Evolutionary conservation across 1,284 basidiomycete species (phyloP).

Genomic region (Athelia sp.): DNA sequence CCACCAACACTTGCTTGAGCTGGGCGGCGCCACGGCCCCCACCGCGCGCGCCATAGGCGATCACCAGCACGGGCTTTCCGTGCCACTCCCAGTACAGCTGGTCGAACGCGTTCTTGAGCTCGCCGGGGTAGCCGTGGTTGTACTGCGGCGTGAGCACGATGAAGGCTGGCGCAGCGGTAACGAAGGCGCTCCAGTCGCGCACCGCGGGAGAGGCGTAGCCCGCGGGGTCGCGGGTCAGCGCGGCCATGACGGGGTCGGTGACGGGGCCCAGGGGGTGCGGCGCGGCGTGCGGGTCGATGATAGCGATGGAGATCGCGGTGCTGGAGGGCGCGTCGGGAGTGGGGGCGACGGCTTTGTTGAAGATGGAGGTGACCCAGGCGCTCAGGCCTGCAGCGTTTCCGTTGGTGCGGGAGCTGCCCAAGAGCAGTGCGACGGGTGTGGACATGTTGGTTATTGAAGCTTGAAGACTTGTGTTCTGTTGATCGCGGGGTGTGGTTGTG

Average conservation of each 20-base stretch:
- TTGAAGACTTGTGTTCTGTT: too few species aligned
- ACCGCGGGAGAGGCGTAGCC: neutral
- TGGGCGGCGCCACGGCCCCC: slow-evolving; percentile 2
- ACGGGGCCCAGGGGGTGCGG: slow-evolving; percentile 13
- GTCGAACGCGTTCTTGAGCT: neutral
- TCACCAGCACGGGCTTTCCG: neutral
- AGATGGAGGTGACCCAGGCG: neutral
- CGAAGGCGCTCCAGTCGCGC: too few species aligned
- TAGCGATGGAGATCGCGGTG: slow-evolving; percentile 12
- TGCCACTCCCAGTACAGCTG: neutral
- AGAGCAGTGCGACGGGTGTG: too few species aligned
- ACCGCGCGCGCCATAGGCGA: neutral
- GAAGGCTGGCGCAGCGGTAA: too few species aligned
- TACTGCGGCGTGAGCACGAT: too few species aligned
- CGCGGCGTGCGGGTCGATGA: slow-evolving; percentile 11
- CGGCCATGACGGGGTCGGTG: slow-evolving; percentile 21
- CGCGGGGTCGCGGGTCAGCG: slow-evolving; percentile 31
- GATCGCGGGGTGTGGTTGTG: too few species aligned
- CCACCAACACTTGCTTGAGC: too few species aligned
- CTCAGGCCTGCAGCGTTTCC: too few species aligned
- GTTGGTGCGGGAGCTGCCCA: too few species aligned
- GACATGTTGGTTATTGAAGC: too few species aligned
- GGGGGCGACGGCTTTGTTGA: neutral
- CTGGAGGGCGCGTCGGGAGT: slow-evolving; percentile 11
- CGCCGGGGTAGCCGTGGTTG: neutral